Base-by-base conservation (phyloP, 2,329 filamentous ascomycete genomes). In the Sordariomycetes sp. region DNA sequence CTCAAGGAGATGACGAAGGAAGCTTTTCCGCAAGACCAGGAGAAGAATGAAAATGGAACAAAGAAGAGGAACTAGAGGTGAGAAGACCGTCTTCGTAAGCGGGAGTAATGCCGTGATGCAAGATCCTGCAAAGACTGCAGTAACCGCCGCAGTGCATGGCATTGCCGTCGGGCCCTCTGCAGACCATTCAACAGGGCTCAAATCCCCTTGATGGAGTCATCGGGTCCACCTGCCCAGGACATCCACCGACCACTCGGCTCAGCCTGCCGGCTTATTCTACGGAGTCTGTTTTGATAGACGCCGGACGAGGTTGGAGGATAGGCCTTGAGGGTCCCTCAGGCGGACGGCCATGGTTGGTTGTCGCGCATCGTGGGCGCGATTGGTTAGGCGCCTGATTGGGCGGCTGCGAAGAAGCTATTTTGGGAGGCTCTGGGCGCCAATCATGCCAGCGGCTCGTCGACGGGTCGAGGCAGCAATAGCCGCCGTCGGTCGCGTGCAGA, bases 271-370 rank as follows among this genome's bases (percentile, higher is more conserved):
- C n/a, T n/a, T n/a, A n/a, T n/a, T n/a, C 15, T 8, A 28, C 8
- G 25, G 8, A 9, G 14, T 18, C 17, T 26, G 33, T 29, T 18
- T 30, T 34, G 34, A 25, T 33, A 39, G 34, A 34, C 33, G 37
- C 37, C 27, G 15, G 31, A 29, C 24, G 34, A 23, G 25, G 16
- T 12, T 21, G 24, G 26, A 39, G 25, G 37, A 39, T 21, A 39
- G 37, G 37, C 30, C 30, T 29, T 18, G 23, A 21, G 12, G 30
- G n/a, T n/a, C n/a, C n/a, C n/a, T n/a, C n/a, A n/a, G n/a, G n/a
- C n/a, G n/a, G n/a, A n/a, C n/a, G n/a, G n/a, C n/a, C n/a, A n/a
- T n/a, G 23, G 23, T 25, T 25, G 23, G 23, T n/a, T 25, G 23
- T 25, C 23, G 23, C 23, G 23, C 23, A 25, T 25, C 23, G 23